Conservation (phyloP, 441 rosid genomes). For the Brassica hybrid region DNA sequence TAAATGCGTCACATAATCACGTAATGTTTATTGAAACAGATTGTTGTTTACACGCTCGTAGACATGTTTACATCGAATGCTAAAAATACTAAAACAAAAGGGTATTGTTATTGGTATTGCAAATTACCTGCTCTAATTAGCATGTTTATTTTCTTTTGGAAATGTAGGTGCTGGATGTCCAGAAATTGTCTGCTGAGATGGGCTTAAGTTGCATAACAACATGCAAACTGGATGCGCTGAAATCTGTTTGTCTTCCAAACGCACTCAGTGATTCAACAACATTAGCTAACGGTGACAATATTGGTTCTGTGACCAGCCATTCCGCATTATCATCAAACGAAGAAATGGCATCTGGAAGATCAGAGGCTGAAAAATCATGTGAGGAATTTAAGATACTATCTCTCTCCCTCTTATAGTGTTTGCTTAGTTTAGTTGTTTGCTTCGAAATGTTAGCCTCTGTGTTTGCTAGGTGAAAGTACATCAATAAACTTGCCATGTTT, state of each 20-base stretch:
- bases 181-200: conserved; percentile 70
- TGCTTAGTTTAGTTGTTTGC: conserved; percentile 16
- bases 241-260: conserved; percentile 67
- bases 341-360: not conserved
- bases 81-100: not conserved
- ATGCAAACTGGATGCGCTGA: conserved; percentile 85
- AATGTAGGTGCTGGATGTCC: conserved; percentile 41
- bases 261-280: conserved; percentile 43
- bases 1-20: not conserved
- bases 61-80: not conserved
- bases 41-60: not conserved
- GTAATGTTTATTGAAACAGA: not conserved
- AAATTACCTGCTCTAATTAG: not conserved
- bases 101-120: not conserved
- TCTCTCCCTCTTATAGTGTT: conserved; percentile 2
- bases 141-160: conserved; percentile 16
- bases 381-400: conserved; percentile 24
- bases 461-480: conserved; percentile 22
- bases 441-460: not conserved
- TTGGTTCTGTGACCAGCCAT: conserved; percentile 39
- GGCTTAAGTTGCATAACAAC: conserved; percentile 84
- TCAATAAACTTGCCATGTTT: conserved; percentile 6
- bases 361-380: not conserved
- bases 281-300: conserved; percentile 35
- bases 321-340: conserved; percentile 45